Evolutionary conservation across 352 stramenopile genomes (phyloP).

Genomic region (Pythium utonaiense): DNA sequence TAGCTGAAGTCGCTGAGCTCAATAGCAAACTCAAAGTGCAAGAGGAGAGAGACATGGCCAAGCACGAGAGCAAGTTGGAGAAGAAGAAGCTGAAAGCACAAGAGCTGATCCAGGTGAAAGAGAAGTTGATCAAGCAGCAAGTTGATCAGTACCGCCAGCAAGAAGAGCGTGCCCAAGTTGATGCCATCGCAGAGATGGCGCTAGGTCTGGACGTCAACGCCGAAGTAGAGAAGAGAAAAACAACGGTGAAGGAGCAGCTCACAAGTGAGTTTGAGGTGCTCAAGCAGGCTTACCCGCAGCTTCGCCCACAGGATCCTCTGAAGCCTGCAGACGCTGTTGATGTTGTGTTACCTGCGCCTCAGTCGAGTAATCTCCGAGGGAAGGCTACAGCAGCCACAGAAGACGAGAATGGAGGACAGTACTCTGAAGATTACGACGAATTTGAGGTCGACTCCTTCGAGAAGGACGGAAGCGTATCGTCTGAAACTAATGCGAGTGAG

Average conservation of each 20-base stretch:
- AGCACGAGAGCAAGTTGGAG: conserved; percentile 24
- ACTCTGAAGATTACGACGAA: conserved; percentile 11
- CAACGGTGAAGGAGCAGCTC: conserved; percentile 27
- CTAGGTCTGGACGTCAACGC: conserved; percentile 32
- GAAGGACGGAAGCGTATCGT: conserved; percentile 3
- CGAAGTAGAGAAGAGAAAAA: conserved; percentile 28
- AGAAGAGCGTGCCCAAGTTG: conserved; percentile 42
- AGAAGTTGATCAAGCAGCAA: conserved; percentile 30
- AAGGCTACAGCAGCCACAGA: neutral
- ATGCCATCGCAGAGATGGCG: conserved; percentile 35
- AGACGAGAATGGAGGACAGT: neutral
- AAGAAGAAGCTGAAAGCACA: conserved; percentile 41
- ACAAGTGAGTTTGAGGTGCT: conserved; percentile 29
- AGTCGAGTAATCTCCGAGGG: neutral
- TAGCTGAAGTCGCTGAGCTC: conserved; percentile 26
- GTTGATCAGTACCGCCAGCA: conserved; percentile 27
- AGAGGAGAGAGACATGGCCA: conserved; percentile 2
- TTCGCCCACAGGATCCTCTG: conserved; percentile 1
- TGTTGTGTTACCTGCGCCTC: neutral
- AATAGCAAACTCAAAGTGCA: conserved; percentile 6
- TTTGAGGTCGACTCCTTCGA: conserved; percentile 42
- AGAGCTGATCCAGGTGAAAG: conserved; percentile 39
- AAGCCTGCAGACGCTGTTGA: neutral
- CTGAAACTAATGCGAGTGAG: neutral
- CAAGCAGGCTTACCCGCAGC: conserved; percentile 27